These are phyloP conservation scores for Kodamaea sp. DNA, from an alignment of 1,139 yeast species.

Conservation along the genomic window DNA sequence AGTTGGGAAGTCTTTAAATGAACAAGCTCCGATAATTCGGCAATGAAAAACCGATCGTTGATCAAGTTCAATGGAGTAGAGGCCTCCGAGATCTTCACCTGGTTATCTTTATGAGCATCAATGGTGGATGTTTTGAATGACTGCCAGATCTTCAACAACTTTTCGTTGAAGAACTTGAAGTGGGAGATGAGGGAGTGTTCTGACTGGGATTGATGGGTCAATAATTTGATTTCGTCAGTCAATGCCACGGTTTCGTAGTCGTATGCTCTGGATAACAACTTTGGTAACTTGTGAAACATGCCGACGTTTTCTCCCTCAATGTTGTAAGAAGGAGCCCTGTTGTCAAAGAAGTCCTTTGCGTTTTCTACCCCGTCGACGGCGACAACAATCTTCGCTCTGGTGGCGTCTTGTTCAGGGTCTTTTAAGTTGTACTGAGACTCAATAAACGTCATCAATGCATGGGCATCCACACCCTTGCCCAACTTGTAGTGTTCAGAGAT, in stretches of 20 bases:
- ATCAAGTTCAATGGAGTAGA: constrained; percentile 22
- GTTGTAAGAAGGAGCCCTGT: constrained; percentile 20
- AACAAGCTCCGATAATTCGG: constrained; percentile 49
- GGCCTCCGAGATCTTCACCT: constrained; percentile 11
- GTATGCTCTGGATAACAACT: constrained; percentile 14
- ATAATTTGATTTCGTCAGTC: constrained; percentile 38
- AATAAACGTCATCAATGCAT: constrained; percentile 28
- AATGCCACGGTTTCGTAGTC: constrained; percentile 18
- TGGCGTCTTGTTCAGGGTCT: constrained; percentile 2
- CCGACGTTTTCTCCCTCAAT: constrained; percentile 16
- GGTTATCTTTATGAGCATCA: constrained; percentile 6
- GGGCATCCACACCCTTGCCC: constrained; percentile 25
- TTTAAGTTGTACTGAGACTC: constrained; percentile 19
- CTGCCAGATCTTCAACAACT: constrained; percentile 39
- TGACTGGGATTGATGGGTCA: constrained; percentile 21
- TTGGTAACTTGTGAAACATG: constrained; percentile 21
- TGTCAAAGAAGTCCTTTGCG: constrained; percentile 24
- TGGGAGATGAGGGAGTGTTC: constrained; percentile 27
- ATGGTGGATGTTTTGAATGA: constrained; percentile 20
- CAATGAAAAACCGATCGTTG: constrained; percentile 47
- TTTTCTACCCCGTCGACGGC: constrained; percentile 42
- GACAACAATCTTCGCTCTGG: constrained; percentile 37
- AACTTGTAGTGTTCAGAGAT: constrained; percentile 35
- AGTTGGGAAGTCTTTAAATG: constrained; percentile 22
- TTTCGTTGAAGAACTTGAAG: constrained; percentile 34